Conservation (phyloP, 225 moss, liverwort and hornwort genomes). For the Sphagnum tenellum region DNA sequence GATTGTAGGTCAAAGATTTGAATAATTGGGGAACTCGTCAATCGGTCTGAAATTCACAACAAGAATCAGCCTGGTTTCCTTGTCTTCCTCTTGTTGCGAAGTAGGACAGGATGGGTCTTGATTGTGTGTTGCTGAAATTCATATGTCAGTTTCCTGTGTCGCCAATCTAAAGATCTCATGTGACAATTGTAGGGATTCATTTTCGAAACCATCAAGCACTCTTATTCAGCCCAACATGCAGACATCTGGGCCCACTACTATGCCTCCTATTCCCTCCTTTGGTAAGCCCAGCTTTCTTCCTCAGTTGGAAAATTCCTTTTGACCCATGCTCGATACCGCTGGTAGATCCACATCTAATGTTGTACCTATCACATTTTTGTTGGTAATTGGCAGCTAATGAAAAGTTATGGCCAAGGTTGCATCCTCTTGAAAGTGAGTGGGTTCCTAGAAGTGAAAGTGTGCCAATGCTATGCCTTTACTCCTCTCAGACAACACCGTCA, state of each 20-base stretch:
- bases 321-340: too few species aligned
- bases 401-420: constrained; percentile 87
- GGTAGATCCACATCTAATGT: too few species aligned
- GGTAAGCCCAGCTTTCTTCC: constrained; percentile 38
- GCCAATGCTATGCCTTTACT: constrained; percentile 73
- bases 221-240: constrained; percentile 76
- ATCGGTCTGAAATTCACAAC: too few species aligned
- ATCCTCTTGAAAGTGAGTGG: constrained; percentile 75
- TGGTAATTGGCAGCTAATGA: constrained; percentile 68
- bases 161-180: too few species aligned
- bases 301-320: too few species aligned
- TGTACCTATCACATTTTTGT: background rate
- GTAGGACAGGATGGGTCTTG: background rate
- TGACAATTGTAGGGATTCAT: constrained; percentile 40
- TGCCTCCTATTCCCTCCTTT: constrained; percentile 76
- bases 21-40: too few species aligned
- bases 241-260: constrained; percentile 32
- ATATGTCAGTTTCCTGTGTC: background rate
- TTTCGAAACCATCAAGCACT: constrained; percentile 65
- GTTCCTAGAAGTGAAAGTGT: constrained; percentile 35
- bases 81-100: background rate
- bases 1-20: too few species aligned
- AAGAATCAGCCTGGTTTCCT: background rate
- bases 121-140: constrained; percentile 7
- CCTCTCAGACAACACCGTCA: constrained; percentile 83